Evolutionary conservation across 106 monocot genomes (phyloP), one percentile per base, ranked within the genome.

Genomic region (Allium fistulosum): DNA sequence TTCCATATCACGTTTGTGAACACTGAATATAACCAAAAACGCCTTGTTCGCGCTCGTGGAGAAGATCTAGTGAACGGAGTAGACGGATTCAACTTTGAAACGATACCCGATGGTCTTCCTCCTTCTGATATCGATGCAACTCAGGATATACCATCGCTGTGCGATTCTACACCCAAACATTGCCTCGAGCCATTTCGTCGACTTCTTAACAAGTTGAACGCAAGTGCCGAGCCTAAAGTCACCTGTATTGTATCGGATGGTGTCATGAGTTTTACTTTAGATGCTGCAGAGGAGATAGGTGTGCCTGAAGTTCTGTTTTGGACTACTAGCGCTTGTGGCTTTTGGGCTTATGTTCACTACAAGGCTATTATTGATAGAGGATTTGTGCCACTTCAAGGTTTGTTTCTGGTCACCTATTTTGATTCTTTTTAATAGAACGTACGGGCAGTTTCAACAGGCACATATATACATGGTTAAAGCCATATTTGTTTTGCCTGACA

Each of bases 101-200:
- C 78, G 7, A 72, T 78, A 17, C 72, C 71, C 48, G 72, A 78
- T 61, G 78, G 78, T 45, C 72, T 78, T 46, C 76, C 76, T 5
- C 58, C 37, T 8, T 60, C 71, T 0, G 78, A 78, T 37, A 9
- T 1, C 7, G 46, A 66, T 14, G 65, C 67, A 0, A 78, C 66
- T 0, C 78, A 78, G 46, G 72, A 66, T 51, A 11, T 78, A 12
- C 16, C n/a, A 1, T 45, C 49, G 1, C 52, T 78, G 17, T 60
- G 59, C 51, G n/a, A 10, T 50, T n/a, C 67, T 66, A 46, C 53
- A 16, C 28, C 14, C 2, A 46, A 11, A 2, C 11, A 65, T 53
- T 60, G 10, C 26, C 17, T 51, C 27, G 26, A 56, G 2, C 65
- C 66, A 9, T 67, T 78, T 51, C 58, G 65, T 47, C 17, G 51